Base-by-base conservation (phyloP, 2,329 filamentous ascomycete genomes). In the Ophiostoma ulmi region DNA sequence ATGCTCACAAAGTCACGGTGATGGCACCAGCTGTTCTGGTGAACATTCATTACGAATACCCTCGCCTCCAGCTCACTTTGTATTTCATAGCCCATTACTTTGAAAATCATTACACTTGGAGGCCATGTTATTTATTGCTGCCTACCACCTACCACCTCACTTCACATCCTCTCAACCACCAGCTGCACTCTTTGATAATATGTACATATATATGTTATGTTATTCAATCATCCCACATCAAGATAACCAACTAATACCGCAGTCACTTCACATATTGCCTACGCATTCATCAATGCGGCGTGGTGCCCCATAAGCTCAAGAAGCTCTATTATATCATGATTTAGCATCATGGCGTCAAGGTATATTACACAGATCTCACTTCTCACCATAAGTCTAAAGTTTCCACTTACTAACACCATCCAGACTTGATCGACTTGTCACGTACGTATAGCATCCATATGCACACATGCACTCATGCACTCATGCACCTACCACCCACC, bases 401-500 rank as follows among this genome's bases (percentile, higher is more conserved):
- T 14, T 13, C 58, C 35, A 20, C 48, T 58, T 22, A 70, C 78
- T 77, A 75, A 77, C 73, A 69, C 75, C 81, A 78, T 80, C 77
- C 26, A 93, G 91, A 86, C 87, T 94, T 77, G 91, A 94, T 83
- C 89, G 91, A 79, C 86, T 94, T 76, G 91, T 94, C 85, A 94
- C 91, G 91, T 94, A 86, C 88, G 91, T 90, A 58, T 20, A 55
- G 22, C n/a, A 39, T 13, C 39, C 22, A 7, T 6, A 35, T 38
- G 22, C 61, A 52, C 64, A 4, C 31, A 31, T 31, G 31, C 31
- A 31, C 31, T 31, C 26, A 31, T 31, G 26, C 26, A 31, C 26
- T 3, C 17, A 35, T 38, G 22, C 61, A 52, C 64, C 35, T 41
- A 5, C 26, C 52, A 14, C 17, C 22, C 22, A 3, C 17, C 0